Base-by-base conservation (phyloP, 2,329 filamentous ascomycete species). In the Pseudogymnoascus pannorum region DNA sequence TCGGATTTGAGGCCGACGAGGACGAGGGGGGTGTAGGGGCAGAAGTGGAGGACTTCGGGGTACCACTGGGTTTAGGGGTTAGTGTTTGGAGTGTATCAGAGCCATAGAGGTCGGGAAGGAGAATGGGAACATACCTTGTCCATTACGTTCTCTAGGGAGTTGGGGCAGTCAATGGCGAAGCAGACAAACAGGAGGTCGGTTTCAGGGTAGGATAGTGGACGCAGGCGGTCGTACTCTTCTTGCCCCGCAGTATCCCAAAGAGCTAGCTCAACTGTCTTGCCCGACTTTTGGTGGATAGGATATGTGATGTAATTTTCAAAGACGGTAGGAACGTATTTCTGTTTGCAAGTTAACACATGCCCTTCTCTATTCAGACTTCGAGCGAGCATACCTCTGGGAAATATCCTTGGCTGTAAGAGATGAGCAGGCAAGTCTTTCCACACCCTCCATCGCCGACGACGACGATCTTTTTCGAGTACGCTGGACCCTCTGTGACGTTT, bases 231-330 rank as follows among this genome's bases (percentile, higher is more conserved):
- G 75, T 99, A 99, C 78, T 97, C 94, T 76, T 99, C 94, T 77
- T 99, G 94, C 38, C 94, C 94, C 69, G 94, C 94, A 26, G 94
- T 99, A 77, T 99, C 94, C 94, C 94, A 99, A 59, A 99, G 83
- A 40, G 94, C 94, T 64, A 99, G 85, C 78, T 99, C 94, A 68
- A 99, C 92, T 62, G 88, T 92, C 82, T 97, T 97, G 72, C 93
- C 92, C 11, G 88, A 90, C 48, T 87, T 85, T 66, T 87, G 85
- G 77, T 99, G 94, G 63, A 87, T 89, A 62, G 93, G 95, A 75
- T 96, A 93, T 60, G 94, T 97, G 78, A 99, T 97, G 84, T 99
- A 99, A 80, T 99, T 99, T 74, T 99, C 94, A 75, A 99, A 99
- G 59, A 99, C 94, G 2, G 94, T 99, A 3, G 94, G 94, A 40